Evolutionary conservation across 2,329 filamentous ascomycete species (phyloP).

Genomic region (Oidium heveae): DNA sequence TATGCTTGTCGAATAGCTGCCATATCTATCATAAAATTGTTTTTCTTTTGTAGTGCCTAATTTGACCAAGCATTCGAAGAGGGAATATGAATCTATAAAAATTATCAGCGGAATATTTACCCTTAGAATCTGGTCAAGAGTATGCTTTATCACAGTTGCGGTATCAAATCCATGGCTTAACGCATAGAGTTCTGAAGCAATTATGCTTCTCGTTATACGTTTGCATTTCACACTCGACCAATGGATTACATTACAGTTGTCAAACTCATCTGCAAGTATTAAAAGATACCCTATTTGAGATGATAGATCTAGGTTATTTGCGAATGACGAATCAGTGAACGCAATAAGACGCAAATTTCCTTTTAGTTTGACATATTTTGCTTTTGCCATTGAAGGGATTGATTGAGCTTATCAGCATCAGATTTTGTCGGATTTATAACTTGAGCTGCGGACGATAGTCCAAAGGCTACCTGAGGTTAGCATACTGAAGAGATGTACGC

Average conservation of each 20-base stretch:
- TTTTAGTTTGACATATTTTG: background rate
- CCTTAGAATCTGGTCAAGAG: background rate
- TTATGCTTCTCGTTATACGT: conserved; percentile 3
- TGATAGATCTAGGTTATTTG: too few relatives aligned
- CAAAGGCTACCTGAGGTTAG: background rate
- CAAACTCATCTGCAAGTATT: background rate
- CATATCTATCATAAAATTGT: background rate
- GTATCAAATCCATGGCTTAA: conserved; percentile 2
- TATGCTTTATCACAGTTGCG: background rate
- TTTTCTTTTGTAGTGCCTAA: background rate
- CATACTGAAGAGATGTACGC: conserved; percentile 1
- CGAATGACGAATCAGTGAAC: too few relatives aligned
- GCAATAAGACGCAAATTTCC: background rate
- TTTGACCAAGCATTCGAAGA: background rate
- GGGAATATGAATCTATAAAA: background rate
- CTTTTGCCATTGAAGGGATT: background rate
- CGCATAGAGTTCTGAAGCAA: conserved; percentile 3
- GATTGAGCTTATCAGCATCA: background rate
- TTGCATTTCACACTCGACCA: conserved; percentile 1
- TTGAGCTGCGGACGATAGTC: background rate
- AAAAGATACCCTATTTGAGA: background rate
- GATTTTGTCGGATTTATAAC: background rate
- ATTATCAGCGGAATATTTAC: background rate
- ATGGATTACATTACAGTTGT: background rate
- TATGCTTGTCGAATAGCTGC: too few relatives aligned